Conservation (phyloP, 306 rosid species). For the Calophaca sinica region DNA sequence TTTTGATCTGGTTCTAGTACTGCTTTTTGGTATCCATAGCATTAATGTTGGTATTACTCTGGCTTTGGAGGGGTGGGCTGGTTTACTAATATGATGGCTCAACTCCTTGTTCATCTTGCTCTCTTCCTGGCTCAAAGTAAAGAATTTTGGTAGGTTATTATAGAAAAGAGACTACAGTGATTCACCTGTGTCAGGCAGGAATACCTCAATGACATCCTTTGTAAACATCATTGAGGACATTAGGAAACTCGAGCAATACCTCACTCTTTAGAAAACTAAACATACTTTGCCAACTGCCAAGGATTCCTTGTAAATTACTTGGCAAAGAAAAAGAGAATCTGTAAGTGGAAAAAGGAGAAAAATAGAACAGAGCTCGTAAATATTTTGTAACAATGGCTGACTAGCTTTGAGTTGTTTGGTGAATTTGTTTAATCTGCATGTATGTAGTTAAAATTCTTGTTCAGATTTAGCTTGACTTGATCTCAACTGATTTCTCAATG, state of each 20-base stretch:
- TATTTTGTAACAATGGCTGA: not conserved
- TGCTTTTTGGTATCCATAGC: not conserved
- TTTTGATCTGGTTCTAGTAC: not conserved
- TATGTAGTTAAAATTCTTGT: not conserved
- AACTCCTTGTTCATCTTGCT: not conserved
- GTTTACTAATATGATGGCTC: not conserved
- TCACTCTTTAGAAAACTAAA: not conserved
- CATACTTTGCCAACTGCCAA: conserved; percentile 11
- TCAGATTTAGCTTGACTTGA: conserved; percentile 29
- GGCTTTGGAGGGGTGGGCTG: conserved; percentile 7
- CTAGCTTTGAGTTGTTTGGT: conserved; percentile 21
- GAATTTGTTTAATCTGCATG: conserved; percentile 4
- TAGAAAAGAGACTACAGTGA: not conserved
- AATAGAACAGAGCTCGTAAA: not conserved
- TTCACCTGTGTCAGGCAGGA: not conserved
- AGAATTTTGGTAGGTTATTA: not conserved
- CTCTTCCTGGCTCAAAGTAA: not conserved
- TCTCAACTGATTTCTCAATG: conserved; percentile 28
- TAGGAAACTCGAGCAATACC: not conserved
- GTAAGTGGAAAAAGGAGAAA: no score
- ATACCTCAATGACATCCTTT: conserved; percentile 1
- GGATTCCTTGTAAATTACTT: conserved; percentile 6
- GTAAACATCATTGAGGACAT: not conserved
- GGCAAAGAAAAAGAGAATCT: not conserved
- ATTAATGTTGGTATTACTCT: not conserved